phyloP scores from a whole-genome alignment of 2,329 filamentous ascomycete genomes.

The Parafenestella ontariensis region DNA sequence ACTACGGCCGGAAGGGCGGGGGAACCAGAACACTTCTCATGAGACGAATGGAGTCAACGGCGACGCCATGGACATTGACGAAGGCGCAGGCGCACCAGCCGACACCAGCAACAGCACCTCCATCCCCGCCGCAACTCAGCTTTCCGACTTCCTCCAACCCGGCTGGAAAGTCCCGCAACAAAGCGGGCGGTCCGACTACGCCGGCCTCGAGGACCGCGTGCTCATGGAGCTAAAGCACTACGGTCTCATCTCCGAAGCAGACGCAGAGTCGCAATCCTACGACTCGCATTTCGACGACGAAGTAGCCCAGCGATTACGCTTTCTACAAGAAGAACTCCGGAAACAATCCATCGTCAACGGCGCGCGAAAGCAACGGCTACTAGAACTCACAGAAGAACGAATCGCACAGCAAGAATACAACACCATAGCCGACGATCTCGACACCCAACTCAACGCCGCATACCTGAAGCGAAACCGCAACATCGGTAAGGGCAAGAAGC shows the following conservation, averaged over 20 bases:
- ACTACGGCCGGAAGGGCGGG: conserved; percentile 77
- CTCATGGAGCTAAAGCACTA: conserved; percentile 91
- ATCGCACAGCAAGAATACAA: conserved; percentile 97
- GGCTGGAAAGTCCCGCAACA: conserved; percentile 80
- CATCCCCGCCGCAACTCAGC: conserved; percentile 74
- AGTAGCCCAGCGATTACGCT: conserved; percentile 85
- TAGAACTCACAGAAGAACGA: conserved; percentile 86
- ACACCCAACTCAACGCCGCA: conserved; percentile 91
- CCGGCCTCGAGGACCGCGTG: conserved; percentile 85
- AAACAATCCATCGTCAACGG: conserved; percentile 88
- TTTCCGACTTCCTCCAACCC: conserved; percentile 78
- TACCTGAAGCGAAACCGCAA: conserved; percentile 96
- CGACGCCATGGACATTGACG: conserved; percentile 55
- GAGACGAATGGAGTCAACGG: conserved; percentile 62
- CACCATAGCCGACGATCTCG: conserved; percentile 95
- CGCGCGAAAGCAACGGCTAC: conserved; percentile 83
- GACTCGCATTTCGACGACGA: conserved; percentile 93
- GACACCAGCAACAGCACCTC: conserved; percentile 46
- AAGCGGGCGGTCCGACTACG: conserved; percentile 76
- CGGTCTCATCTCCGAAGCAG: conserved; percentile 80
- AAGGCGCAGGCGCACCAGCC: conserved; percentile 45
- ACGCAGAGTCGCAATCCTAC: conserved; percentile 74
- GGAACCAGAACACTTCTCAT: conserved; percentile 62
- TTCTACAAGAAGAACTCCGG: conserved; percentile 81
- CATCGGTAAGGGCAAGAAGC: conserved; percentile 92